phyloP scores from a whole-genome alignment of 352 stramenopile genomes.

The Globisporangium alternatum region DNA sequence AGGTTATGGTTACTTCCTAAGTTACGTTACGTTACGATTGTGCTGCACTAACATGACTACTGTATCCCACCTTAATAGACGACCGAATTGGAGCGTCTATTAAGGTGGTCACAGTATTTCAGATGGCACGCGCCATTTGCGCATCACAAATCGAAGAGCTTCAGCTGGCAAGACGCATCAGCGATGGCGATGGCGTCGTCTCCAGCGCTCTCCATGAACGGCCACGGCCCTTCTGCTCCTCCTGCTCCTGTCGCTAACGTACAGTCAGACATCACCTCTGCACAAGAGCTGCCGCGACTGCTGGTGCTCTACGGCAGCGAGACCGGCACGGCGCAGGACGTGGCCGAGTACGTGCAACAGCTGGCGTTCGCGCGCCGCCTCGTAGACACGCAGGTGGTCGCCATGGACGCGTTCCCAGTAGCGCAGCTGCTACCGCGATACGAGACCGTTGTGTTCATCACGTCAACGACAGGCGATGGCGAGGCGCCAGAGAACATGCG shows the following conservation, averaged over 20 bases:
- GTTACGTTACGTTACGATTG: background rate
- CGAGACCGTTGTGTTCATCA: conserved; percentile 84
- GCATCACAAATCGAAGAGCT: background rate
- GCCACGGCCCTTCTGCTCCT: background rate
- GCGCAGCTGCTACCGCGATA: conserved; percentile 45
- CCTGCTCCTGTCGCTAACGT: background rate
- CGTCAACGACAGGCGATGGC: conserved; percentile 90
- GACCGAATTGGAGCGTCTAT: background rate
- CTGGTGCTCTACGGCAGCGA: conserved; percentile 90
- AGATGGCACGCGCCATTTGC: too few relatives aligned
- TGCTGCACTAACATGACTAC: too few relatives aligned
- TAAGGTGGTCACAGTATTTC: too few relatives aligned
- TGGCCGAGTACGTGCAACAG: conserved; percentile 76
- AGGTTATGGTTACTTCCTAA: background rate
- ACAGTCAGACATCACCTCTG: background rate
- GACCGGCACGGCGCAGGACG: conserved; percentile 87
- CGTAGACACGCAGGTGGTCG: conserved; percentile 38
- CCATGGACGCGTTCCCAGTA: conserved; percentile 75
- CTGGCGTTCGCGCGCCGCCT: conserved; percentile 61
- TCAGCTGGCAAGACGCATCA: background rate
- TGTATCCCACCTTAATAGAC: too few relatives aligned
- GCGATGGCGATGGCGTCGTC: background rate
- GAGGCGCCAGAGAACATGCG: conserved; percentile 92
- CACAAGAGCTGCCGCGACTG: conserved; percentile 31
- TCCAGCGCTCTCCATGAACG: background rate